Evolutionary conservation across 306 rosid genomes (phyloP), one percentile per base, ranked within the genome.

Genomic region (Lathyrus tuberosus): DNA sequence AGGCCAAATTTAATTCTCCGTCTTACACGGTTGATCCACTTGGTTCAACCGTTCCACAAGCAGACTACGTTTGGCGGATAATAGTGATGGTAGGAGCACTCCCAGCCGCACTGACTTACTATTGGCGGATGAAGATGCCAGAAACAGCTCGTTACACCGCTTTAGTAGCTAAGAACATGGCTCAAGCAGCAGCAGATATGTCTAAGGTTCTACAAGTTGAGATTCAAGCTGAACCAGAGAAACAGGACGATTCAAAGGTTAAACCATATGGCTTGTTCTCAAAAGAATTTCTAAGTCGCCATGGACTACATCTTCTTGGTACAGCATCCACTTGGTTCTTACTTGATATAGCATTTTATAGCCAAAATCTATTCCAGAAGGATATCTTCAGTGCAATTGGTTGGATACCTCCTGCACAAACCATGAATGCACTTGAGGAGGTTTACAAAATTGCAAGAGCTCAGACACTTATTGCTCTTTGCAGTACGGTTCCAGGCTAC

Each of bases 131-230:
- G 83, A 88, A 91, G 83, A 91, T 91, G 97, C 97, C 97, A 0
- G 95, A 91, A 82, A 88, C 92, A 0, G 89, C 95, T 2, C 90
- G 92, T 15, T 91, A 86, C 61, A 91, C 90, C 0, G 92, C 97
- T 12, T 86, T 86, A 2, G 86, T 90, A 14, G 96, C 95, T 7
- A 88, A 90, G 80, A 78, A 90, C 78, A 62, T 66, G 0, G 56
- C 72, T 20, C 82, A 78, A 18, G 95, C 97, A 2, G 92, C 97
- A 26, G 48, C 82, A 0, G 92, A 88, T 62, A 91, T 91, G 95
- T 84, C 95, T 7, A 91, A 72, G 81, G 95, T 91, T 81, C 43
- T 88, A 10, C 85, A 91, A 60, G 82, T 88, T 22, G 87, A 88
- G 44, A 83, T 91, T 58, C 78, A 86, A 70, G 81, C 84, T 11